phyloP scores from a whole-genome alignment of 495 filamentous ascomycete species.

The Aspergillus panamensis region DNA sequence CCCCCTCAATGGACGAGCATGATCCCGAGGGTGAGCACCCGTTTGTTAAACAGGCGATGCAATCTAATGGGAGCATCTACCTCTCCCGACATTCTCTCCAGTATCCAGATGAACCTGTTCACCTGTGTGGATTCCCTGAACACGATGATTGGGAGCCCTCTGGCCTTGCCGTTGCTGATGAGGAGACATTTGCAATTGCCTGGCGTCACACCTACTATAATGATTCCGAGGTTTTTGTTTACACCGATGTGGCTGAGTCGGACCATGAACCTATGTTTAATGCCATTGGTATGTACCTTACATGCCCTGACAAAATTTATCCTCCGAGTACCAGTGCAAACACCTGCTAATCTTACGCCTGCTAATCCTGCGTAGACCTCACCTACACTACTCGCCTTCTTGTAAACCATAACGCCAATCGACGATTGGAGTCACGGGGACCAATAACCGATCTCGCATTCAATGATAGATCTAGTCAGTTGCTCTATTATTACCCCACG shows the following conservation, averaged over 20 bases:
- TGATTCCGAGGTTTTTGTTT: conserved; percentile 32
- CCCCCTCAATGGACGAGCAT: conserved; percentile 24
- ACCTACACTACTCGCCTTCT: conserved; percentile 19
- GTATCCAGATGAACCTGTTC: conserved; percentile 12
- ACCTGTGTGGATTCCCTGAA: conserved; percentile 33
- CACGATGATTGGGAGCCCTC: conserved; percentile 31
- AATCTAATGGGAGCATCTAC: conserved; percentile 27
- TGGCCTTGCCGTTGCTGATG: conserved; percentile 28
- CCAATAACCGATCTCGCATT: conserved; percentile 34
- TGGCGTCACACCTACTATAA: conserved; percentile 34
- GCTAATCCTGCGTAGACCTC: conserved; percentile 18
- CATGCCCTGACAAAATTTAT: background rate
- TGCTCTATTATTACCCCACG: conserved; percentile 34
- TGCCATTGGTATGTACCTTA: conserved; percentile 20
- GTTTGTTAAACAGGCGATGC: conserved; percentile 36
- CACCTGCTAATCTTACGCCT: background rate
- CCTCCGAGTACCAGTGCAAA: background rate
- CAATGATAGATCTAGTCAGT: conserved; percentile 37
- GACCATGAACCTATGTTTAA: conserved; percentile 6
- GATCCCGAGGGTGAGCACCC: conserved; percentile 28
- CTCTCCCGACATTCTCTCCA: conserved; percentile 27
- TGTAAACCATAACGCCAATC: background rate
- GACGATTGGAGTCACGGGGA: conserved; percentile 9
- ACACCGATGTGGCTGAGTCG: conserved; percentile 16
- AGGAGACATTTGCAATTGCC: conserved; percentile 37